These are phyloP conservation scores for Boletus pseudopeckii DNA, from an alignment of 768 basidiomycete species.

Conservation along the genomic window DNA sequence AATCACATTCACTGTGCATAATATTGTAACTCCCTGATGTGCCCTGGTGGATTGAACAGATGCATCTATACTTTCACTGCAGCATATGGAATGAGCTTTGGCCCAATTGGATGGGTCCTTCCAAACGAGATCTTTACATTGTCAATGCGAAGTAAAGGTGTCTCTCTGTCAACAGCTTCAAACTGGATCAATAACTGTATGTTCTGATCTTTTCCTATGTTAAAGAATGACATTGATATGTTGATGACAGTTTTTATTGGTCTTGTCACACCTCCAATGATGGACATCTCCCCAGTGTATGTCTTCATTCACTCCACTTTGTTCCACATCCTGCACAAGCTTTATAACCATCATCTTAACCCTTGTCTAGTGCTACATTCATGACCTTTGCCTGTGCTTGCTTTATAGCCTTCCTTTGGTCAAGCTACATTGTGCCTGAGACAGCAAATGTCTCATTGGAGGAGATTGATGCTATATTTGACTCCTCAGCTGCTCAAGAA, in stretches of 20 bases:
- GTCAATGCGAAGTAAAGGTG: slow-evolving; percentile 76
- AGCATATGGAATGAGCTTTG: slow-evolving; percentile 74
- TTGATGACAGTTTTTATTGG: slow-evolving; percentile 63
- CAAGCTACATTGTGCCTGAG: slow-evolving; percentile 66
- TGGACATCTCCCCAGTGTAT: slow-evolving; percentile 59
- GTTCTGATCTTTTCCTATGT: slow-evolving; percentile 12
- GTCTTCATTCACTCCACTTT: slow-evolving; percentile 9
- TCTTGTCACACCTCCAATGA: slow-evolving; percentile 62
- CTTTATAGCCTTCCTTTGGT: slow-evolving; percentile 66
- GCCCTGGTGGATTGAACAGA: slow-evolving; percentile 29
- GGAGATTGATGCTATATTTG: slow-evolving; percentile 70
- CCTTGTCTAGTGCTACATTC: slow-evolving; percentile 56
- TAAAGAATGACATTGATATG: slow-evolving; percentile 1
- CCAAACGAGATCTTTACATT: slow-evolving; percentile 82
- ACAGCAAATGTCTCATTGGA: slow-evolving; percentile 75
- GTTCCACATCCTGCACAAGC: background rate
- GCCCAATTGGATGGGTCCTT: slow-evolving; percentile 81
- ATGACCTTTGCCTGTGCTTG: slow-evolving; percentile 63
- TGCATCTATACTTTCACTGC: slow-evolving; percentile 73
- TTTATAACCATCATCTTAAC: background rate
- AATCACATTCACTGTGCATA: background rate
- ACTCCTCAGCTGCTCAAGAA: slow-evolving; percentile 52
- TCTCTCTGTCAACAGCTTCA: slow-evolving; percentile 79
- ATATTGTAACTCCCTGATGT: background rate
- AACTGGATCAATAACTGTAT: slow-evolving; percentile 83